These are phyloP conservation scores for Colletotrichum sp. DNA, from an alignment of 2,329 filamentous ascomycete genomes.

Conservation along the genomic window DNA sequence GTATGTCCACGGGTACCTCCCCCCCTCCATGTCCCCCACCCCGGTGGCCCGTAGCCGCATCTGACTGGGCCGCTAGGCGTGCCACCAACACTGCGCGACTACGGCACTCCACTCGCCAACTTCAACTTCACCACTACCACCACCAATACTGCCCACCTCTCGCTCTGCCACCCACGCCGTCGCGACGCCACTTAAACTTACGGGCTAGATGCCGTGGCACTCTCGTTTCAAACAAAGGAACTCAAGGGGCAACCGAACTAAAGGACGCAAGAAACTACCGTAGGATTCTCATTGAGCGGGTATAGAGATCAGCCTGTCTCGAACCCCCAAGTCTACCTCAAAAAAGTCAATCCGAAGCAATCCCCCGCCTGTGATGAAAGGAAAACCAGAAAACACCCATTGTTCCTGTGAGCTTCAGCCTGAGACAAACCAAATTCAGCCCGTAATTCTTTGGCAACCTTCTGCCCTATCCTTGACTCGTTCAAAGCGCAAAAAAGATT, in stretches of 20 bases:
- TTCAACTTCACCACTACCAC: not conserved
- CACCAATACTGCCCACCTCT: not conserved
- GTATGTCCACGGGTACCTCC: not conserved
- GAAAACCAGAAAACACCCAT: not conserved
- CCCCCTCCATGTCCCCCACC: not conserved
- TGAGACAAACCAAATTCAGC: not conserved
- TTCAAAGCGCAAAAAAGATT: not conserved
- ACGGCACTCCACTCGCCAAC: not conserved
- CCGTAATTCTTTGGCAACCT: not conserved
- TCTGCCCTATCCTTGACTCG: not conserved
- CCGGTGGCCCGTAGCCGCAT: not conserved
- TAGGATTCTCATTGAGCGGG: not conserved
- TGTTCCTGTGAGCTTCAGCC: not conserved
- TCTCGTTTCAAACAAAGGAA: constrained; percentile 4
- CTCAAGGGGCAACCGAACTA: not conserved
- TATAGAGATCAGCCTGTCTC: not conserved
- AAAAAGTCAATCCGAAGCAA: not conserved
- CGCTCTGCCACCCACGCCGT: not conserved
- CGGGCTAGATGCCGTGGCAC: not conserved
- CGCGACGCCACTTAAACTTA: not conserved
- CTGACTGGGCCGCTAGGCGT: not conserved
- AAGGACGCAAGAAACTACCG: not conserved
- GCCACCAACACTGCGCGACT: not conserved
- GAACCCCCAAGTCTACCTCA: not conserved
- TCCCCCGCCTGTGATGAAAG: not conserved